Evolutionary conservation across 345 rosid genomes (phyloP).

Genomic region (Camelina neglecta): DNA sequence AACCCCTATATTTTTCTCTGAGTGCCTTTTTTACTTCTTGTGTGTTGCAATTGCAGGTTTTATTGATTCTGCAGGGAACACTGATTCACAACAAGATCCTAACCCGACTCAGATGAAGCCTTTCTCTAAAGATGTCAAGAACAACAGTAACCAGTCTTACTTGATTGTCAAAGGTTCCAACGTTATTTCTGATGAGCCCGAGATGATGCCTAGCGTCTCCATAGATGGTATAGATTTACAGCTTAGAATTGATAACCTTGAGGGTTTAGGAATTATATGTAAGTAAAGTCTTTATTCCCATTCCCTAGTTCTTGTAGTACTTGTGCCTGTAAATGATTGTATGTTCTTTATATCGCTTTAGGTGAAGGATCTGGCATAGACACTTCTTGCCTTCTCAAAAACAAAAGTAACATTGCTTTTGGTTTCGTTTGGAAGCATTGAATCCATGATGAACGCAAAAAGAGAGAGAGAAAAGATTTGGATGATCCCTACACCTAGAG

Average conservation of each 20-base stretch:
- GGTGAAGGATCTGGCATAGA: not conserved
- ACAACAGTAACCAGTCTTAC: no score
- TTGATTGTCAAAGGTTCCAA: no score
- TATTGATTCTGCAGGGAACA: not conserved
- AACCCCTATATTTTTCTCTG: not conserved
- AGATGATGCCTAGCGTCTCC: not conserved
- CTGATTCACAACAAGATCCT: not conserved
- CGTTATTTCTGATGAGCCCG: no score
- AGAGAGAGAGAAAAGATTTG: not conserved
- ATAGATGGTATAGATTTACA: not conserved
- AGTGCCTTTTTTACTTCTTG: not conserved
- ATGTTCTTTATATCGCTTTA: not conserved
- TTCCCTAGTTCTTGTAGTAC: not conserved
- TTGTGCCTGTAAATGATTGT: not conserved
- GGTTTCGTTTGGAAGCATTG: not conserved
- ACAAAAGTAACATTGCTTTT: no score
- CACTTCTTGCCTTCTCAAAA: not conserved
- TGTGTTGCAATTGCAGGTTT: not conserved
- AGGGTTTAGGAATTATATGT: not conserved
- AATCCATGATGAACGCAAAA: not conserved
- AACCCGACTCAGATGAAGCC: no score
- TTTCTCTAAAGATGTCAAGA: no score
- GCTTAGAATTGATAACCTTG: not conserved
- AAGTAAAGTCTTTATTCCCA: not conserved
- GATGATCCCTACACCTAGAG: not conserved